A percentile compares a stretch with the other conserved stretches of the same genome.
Evolutionary conservation across 306 rosid genomes (phyloP).

Genomic region (Rosa lucieae): DNA sequence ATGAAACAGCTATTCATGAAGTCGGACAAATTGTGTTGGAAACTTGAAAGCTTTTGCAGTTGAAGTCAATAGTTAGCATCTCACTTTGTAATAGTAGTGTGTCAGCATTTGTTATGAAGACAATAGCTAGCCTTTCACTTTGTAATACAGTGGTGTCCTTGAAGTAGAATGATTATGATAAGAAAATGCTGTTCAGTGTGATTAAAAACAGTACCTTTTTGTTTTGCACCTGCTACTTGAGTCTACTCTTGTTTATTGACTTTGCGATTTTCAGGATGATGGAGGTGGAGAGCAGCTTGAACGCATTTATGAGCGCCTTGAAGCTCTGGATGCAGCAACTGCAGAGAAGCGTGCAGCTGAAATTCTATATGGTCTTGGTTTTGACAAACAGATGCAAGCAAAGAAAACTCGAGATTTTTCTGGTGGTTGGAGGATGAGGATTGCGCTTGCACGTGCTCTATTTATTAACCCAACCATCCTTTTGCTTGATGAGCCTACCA

Average conservation of each 20-base stretch:
- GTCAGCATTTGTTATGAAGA: no score
- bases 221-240: background rate
- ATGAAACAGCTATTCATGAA: background rate
- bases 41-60: background rate
- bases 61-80: background rate
- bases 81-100: background rate
- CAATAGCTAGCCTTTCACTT: no score
- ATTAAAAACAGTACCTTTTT: background rate
- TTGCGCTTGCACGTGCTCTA: slow-evolving; percentile 91
- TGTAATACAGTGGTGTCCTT: background rate
- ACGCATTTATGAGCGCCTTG: slow-evolving; percentile 83
- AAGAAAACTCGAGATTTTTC: slow-evolving; percentile 93
- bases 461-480: slow-evolving; percentile 95
- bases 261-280: slow-evolving; percentile 58
- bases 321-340: slow-evolving; percentile 90
- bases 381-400: slow-evolving; percentile 88
- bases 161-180: background rate
- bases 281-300: slow-evolving; percentile 97
- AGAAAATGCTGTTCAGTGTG: background rate
- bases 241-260: background rate
- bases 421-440: slow-evolving; percentile 99
- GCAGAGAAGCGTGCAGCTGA: slow-evolving; percentile 99
- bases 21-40: background rate
- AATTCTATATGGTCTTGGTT: slow-evolving; percentile 90
- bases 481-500: slow-evolving; percentile 95